These are phyloP conservation scores for Epithele typhae DNA, from an alignment of 768 basidiomycete species.

Conservation along the genomic window DNA sequence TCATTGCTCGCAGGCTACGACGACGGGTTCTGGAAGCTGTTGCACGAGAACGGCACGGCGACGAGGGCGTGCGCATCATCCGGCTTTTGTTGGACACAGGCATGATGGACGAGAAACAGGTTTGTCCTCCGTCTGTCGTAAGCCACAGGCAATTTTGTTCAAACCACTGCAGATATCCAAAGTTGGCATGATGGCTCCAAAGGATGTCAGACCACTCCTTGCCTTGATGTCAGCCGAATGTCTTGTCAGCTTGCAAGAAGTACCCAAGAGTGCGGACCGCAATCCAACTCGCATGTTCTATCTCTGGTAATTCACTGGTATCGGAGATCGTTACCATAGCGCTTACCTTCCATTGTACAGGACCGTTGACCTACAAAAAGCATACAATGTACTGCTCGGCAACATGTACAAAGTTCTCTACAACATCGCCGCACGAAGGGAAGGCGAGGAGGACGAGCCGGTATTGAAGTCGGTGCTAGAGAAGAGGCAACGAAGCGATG, in stretches of 20 bases:
- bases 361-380: conserved; percentile 85
- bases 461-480: conserved; percentile 69
- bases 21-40: conserved; percentile 71
- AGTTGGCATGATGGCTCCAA: conserved; percentile 86
- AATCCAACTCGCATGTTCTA: conserved; percentile 88
- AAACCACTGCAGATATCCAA: conserved; percentile 69
- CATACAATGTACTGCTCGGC: conserved; percentile 71
- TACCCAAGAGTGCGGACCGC: conserved; percentile 86
- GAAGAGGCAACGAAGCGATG: conserved; percentile 79
- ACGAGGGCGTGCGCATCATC: conserved; percentile 78
- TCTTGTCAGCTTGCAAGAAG: conserved; percentile 87
- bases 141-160: too few relatives aligned
- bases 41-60: conserved; percentile 78
- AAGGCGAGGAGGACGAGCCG: conserved; percentile 66
- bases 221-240: conserved; percentile 76
- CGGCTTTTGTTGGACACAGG: conserved; percentile 75
- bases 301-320: conserved; percentile 61
- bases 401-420: conserved; percentile 87
- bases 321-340: conserved; percentile 90
- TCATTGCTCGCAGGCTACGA: conserved; percentile 62
- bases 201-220: conserved; percentile 79
- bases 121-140: conserved; percentile 28
- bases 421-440: conserved; percentile 74
- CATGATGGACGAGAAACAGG: conserved; percentile 95
- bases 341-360: conserved; percentile 56